Base-by-base conservation (phyloP, 371 early-diverging fungal species). In the Actinomortierella ambigua region DNA sequence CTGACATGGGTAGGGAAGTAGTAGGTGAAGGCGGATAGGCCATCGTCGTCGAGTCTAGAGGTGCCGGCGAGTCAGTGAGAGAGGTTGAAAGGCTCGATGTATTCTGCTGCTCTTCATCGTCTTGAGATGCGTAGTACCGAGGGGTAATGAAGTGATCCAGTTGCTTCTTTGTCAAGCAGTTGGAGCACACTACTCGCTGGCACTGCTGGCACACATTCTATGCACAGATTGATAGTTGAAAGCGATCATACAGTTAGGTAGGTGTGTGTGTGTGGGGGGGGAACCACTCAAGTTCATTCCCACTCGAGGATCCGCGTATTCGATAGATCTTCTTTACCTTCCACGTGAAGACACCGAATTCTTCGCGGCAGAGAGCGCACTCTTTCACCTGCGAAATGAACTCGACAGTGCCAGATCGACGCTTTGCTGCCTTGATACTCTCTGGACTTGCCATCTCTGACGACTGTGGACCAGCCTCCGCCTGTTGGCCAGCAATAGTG, bases 151-250 rank as follows among this genome's bases (percentile, higher is more conserved):
- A 56, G 0, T 63, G 67, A 24, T 73, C 68, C 41, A 73, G 53
- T 39, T 73, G 75, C 22, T 63, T 67, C 59, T 75, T 69, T 57
- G 64, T 77, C 54, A 81, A 47, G 51, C 81, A 82, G 50, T 66
- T 65, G 3, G 81, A 61, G 55, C 81, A 82, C 1, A 82, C 81
- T 0, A 79, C 75, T 50, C 73, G 50, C n/a, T 68, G 71, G 49
- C 82, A 82, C 53, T 77, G 71, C 17, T 77, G 63, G 61, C 82
- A 82, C 27, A 75, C 71, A 59, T 81, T 75, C 73, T 81, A 75
- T n/a, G n/a, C n/a, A n/a, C n/a, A n/a, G n/a, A n/a, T n/a, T n/a
- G n/a, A n/a, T n/a, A n/a, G n/a, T n/a, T n/a, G n/a, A n/a, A n/a
- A n/a, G n/a, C n/a, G n/a, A n/a, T n/a, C n/a, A n/a, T n/a, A n/a